Conservation (phyloP, 495 filamentous ascomycete species). For the Annulohypoxylon nitens region DNA sequence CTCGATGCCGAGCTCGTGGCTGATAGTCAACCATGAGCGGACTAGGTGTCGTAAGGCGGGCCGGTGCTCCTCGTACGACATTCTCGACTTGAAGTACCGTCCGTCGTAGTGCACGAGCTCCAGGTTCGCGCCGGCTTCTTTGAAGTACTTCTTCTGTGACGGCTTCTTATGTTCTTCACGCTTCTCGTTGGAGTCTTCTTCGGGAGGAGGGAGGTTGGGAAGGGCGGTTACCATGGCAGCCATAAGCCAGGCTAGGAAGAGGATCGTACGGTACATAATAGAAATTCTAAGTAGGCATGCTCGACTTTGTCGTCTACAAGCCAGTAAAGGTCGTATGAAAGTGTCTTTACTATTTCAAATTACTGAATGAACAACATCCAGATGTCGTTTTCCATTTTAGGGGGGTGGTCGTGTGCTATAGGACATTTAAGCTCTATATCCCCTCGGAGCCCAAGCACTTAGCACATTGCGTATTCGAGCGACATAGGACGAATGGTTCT, state of each 20-base stretch:
- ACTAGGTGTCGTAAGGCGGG: constrained; percentile 76
- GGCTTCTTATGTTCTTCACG: constrained; percentile 8
- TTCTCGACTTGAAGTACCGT: constrained; percentile 72
- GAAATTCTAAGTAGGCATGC: constrained; percentile 10
- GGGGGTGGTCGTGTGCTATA: neutral
- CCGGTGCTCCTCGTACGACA: constrained; percentile 73
- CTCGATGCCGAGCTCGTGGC: constrained; percentile 72
- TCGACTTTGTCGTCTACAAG: neutral
- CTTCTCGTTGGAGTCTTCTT: neutral
- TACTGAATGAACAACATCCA: neutral
- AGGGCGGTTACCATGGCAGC: neutral
- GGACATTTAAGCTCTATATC: neutral
- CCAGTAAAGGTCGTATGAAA: neutral
- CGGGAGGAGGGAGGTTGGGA: neutral
- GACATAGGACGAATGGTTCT: constrained; percentile 7
- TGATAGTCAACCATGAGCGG: constrained; percentile 77
- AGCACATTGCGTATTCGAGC: constrained; percentile 7
- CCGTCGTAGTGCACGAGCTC: constrained; percentile 78
- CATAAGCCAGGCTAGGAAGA: constrained; percentile 18
- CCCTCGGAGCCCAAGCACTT: neutral
- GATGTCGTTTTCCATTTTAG: neutral
- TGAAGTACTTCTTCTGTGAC: constrained; percentile 60
- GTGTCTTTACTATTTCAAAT: neutral
- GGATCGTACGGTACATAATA: constrained; percentile 26
- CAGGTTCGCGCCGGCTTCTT: constrained; percentile 69